Percentiles rank a stretch among this genome's conserved stretches.
Conservation (phyloP, 2,329 filamentous ascomycete genomes). For the Paradendryphiella salina region DNA sequence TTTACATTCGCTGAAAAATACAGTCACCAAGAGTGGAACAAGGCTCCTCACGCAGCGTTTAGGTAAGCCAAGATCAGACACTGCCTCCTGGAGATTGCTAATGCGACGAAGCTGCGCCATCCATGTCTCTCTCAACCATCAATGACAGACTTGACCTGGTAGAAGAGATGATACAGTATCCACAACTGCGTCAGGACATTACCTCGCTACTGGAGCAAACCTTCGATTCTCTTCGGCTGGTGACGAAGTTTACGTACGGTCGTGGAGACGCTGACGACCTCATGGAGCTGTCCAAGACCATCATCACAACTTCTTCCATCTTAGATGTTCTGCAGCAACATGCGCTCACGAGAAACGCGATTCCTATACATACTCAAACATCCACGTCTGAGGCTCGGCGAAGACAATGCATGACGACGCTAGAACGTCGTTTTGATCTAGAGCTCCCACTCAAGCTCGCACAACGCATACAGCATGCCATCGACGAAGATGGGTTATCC, state of each 20-base stretch:
- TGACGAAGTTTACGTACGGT: constrained; percentile 92
- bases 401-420: constrained; percentile 40
- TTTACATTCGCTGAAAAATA: constrained; percentile 84
- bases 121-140: constrained; percentile 81
- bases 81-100: neutral
- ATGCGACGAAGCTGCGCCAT: constrained; percentile 66
- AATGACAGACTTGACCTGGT: constrained; percentile 81
- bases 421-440: constrained; percentile 66
- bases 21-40: constrained; percentile 88
- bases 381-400: constrained; percentile 17
- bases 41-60: constrained; percentile 82
- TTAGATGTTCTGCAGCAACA: constrained; percentile 44
- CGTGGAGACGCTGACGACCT: constrained; percentile 92
- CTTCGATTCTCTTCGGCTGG: constrained; percentile 83
- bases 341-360: constrained; percentile 21
- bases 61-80: constrained; percentile 53
- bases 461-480: constrained; percentile 70
- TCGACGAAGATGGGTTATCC: constrained; percentile 89
- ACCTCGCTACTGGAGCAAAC: constrained; percentile 70
- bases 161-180: constrained; percentile 68
- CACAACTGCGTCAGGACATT: constrained; percentile 70
- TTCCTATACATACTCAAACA: constrained; percentile 10
- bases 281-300: constrained; percentile 78
- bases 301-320: constrained; percentile 72
- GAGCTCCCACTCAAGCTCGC: constrained; percentile 70